Evolutionary conservation across 2,329 filamentous ascomycete species (phyloP), one percentile per base, ranked within the genome.

Genomic region (Parafenestella ontariensis): DNA sequence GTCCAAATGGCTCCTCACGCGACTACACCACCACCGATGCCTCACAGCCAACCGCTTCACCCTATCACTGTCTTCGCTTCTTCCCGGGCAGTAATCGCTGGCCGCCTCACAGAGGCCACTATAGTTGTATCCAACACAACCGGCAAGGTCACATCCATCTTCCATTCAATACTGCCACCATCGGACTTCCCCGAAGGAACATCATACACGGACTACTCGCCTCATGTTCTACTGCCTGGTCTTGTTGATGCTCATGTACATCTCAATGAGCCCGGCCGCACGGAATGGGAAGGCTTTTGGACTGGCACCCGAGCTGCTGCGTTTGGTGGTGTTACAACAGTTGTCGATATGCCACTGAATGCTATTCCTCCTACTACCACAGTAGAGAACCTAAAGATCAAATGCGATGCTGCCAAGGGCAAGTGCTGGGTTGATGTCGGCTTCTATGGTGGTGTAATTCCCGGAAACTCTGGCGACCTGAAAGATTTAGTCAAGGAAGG

Each of bases 351-450:
- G 95, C 95, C 95, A 29, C 78, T 98, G 58, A 99, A 99, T 78
- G 92, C 94, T 44, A 96, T 99, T 36, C 95, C 95, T 31, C 95
- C 95, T 0, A 99, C 95, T 0, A 98, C 94, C 9, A 98, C 94
- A 0, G 83, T 98, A 3, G 81, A 82, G 17, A 91, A 90, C 6
- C 84, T 99, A 64, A 82, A 89, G 58, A 90, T 92, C 79, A 99
- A 99, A 82, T 82, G 96, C 42, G 84, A 85, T 24, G 95, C 95
- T 21, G 92, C 92, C 36, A 78, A 85, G 57, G 92, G 90, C 29
- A 89, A 98, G 78, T 96, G 94, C 78, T 99, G 94, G 94, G 92
- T 98, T 23, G 95, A 98, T 68, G 93, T 98, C n/a, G 95, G 92
- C 26, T 98, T 99, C 77, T 98, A 98, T 73, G 95, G 95, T 23